Base-by-base conservation (phyloP, 1,139 yeast genomes). In the Pichia sp. region DNA sequence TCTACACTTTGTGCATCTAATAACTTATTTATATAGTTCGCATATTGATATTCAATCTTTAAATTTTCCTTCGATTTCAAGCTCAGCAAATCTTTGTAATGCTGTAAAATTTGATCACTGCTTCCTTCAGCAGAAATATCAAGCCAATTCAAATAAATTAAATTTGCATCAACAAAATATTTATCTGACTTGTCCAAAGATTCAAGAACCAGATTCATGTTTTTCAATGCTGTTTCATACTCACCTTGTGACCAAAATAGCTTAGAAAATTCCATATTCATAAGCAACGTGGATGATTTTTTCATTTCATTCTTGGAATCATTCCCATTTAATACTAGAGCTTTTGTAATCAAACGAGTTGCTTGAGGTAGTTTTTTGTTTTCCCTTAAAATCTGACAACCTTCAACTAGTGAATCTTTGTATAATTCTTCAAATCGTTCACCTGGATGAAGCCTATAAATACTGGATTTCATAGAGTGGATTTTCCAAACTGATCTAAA, bases 191-290 rank as follows among this genome's bases (percentile, higher is more conserved):
- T 37, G 8, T 42, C 39, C n/a, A 44, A 32, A 22, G 52, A 43
- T 14, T 48, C 45, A 21, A 61, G 51, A 42, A 76, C 61, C 49
- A 73, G 69, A 48, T 73, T 60, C 37, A 89, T 66, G 9, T 78
- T 70, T 40, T 82, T 77, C 32, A 91, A 71, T 0, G 98, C 98
- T 52, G 88, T 82, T 17, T 91, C 76, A 48, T 79, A 88, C 48
- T 86, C 93, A 1, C 95, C 96, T 56, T 85, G 88, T 1, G 79
- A 81, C 97, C 98, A 91, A 38, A 88, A 61, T 8, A 93, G 68
- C 44, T 84, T 79, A 0, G 97, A 85, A 59, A 84, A 84, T 57
- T 88, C 96, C 31, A 83, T 67, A 45, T 78, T 80, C 1, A 93
- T 86, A 20, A 69, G 67, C 36, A 64, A 59, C 1, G 56, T 51